Evolutionary conservation across 257 asterid species (phyloP), one percentile per base, ranked within the genome.

Genomic region (Avicennia marina): DNA sequence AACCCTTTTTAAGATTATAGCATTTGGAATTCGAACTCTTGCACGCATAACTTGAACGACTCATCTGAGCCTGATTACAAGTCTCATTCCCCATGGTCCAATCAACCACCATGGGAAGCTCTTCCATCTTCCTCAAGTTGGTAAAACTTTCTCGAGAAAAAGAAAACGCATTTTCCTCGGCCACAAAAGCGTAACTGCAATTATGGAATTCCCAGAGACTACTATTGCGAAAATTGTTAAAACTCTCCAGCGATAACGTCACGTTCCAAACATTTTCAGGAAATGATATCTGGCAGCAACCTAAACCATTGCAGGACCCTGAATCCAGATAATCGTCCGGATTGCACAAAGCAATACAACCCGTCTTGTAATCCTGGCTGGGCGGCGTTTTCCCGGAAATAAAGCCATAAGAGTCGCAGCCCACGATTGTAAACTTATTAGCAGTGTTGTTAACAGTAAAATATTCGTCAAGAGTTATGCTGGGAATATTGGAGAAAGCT

Each of bases 41-140:
- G 36, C 82, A 81, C 2, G 56, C 80, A 51, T 75, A 81, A 20
- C n/a, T 51, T 0, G 62, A 42, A 0, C 17, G 6, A 18, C 69
- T 57, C 43, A 0, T 48, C 46, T 13, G 13, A 3, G 74, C 87
- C 7, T 26, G 29, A 53, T 51, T 63, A 56, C 81, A 74, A 2
- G 70, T 56, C 40, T 7, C 63, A 17, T 65, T 34, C 17, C 75
- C 75, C 11, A 80, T 22, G 2, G 61, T 65, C 87, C 85, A 81
- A 32, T 77, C 84, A 5, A 64, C 36, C 25, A 75, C 78, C 46
- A 66, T 34, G 2, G 78, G 80, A 39, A 81, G 54, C 62, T 5
- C 20, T 0, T 2, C 0, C 7, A 18, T 55, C 6, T 33, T 12
- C 53, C 36, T 19, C 27, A 81, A 48, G 26, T 41, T 53, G 2